Conservation (phyloP, 345 rosid species). For the Aquilaria yunnanensis region DNA sequence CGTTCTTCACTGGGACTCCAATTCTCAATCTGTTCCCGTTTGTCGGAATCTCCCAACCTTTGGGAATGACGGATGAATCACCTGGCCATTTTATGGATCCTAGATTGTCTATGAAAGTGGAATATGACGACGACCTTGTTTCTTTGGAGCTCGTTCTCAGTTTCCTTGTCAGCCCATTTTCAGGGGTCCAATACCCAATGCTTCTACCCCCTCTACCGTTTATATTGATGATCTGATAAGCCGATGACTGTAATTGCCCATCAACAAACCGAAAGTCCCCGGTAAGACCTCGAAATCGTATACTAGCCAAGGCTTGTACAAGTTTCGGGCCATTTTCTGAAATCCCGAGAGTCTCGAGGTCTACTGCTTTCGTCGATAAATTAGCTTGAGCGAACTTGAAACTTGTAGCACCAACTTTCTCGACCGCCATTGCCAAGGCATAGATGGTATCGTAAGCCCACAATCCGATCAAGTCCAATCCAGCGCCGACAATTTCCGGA, state of each 20-base stretch:
- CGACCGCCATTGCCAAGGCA: constrained; percentile 37
- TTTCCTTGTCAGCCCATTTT: constrained; percentile 6
- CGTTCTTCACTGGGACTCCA: constrained; percentile 31
- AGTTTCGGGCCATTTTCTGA: constrained; percentile 22
- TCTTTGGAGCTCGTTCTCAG: not conserved
- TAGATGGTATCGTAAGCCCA: constrained; percentile 2
- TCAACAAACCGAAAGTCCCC: constrained; percentile 24
- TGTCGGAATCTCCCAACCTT: constrained; percentile 31
- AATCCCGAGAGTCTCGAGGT: constrained; percentile 11
- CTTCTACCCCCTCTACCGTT: not conserved
- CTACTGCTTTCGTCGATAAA: not conserved
- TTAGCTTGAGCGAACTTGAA: constrained; percentile 9
- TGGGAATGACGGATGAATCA: constrained; percentile 22
- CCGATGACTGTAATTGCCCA: constrained; percentile 25
- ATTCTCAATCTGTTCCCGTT: constrained; percentile 30
- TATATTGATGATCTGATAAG: constrained; percentile 17
- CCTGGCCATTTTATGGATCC: constrained; percentile 42
- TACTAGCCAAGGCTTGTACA: constrained; percentile 4
- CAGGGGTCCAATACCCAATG: constrained; percentile 30
- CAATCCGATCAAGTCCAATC: constrained; percentile 10
- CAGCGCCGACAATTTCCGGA: not conserved
- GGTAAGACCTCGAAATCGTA: constrained; percentile 26
- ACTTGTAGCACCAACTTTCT: constrained; percentile 10
- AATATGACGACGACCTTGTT: not conserved
- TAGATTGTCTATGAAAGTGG: not conserved